phyloP scores from a whole-genome alignment of 106 monocot genomes.

The Alisma plantagoaquatica region DNA sequence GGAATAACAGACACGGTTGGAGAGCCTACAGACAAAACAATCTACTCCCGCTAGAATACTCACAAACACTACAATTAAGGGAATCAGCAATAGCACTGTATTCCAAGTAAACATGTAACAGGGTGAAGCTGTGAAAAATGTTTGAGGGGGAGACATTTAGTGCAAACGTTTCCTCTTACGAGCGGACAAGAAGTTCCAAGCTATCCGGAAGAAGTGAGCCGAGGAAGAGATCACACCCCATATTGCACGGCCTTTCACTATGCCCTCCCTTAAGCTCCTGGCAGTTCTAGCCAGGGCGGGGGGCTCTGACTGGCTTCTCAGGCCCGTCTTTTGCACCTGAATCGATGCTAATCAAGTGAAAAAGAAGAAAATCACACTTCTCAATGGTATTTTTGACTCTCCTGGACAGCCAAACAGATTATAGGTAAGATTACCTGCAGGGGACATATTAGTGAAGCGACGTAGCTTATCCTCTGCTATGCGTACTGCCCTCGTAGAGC shows the following conservation, averaged over 20 bases:
- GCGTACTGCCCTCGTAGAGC: conserved; percentile 57
- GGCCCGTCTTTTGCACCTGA: conserved; percentile 21
- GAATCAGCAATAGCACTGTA: too few relatives aligned
- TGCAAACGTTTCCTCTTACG: background rate
- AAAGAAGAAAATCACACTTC: conserved; percentile 19
- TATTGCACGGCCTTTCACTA: conserved; percentile 38
- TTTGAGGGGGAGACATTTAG: too few relatives aligned
- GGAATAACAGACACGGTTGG: too few relatives aligned
- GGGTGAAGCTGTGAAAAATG: too few relatives aligned
- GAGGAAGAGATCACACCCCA: conserved; percentile 36
- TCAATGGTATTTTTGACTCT: background rate
- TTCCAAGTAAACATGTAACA: too few relatives aligned
- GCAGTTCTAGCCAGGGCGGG: conserved; percentile 34
- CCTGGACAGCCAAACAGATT: background rate
- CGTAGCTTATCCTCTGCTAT: conserved; percentile 53
- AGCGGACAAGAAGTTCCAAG: conserved; percentile 23
- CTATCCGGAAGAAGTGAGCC: conserved; percentile 31
- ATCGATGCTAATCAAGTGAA: conserved; percentile 46
- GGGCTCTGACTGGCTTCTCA: conserved; percentile 19
- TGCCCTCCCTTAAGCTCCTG: conserved; percentile 45
- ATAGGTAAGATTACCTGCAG: conserved; percentile 31
- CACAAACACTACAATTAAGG: too few relatives aligned
- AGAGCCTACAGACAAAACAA: too few relatives aligned
- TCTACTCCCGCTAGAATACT: too few relatives aligned
- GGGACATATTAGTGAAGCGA: conserved; percentile 33